These are phyloP conservation scores for Alternaria postmessia DNA, from an alignment of 2,329 filamentous ascomycete genomes.

Conservation along the genomic window DNA sequence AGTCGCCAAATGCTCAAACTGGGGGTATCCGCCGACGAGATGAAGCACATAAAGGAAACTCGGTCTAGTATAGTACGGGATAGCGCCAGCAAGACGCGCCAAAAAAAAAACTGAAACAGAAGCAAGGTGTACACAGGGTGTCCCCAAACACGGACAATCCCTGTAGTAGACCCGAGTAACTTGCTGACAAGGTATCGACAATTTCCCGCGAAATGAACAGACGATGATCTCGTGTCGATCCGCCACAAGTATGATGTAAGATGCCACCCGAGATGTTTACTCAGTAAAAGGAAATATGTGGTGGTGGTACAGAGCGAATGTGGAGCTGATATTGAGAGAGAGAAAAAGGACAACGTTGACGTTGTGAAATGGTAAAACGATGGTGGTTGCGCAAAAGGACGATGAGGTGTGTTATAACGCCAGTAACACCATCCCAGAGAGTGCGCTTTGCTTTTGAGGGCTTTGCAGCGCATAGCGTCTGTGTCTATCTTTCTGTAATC, in stretches of 20 bases:
- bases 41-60: constrained; percentile 34
- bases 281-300: constrained; percentile 28
- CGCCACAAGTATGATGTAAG: constrained; percentile 27
- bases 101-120: constrained; percentile 27
- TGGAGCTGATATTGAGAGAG: constrained; percentile 24
- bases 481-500: constrained; percentile 35
- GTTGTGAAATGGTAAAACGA: constrained; percentile 35
- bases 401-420: constrained; percentile 29
- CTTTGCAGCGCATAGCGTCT: constrained; percentile 29
- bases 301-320: constrained; percentile 34
- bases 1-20: constrained; percentile 47
- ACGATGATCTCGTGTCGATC: constrained; percentile 19
- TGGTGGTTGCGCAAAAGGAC: constrained; percentile 29
- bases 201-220: constrained; percentile 25
- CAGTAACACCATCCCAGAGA: constrained; percentile 40
- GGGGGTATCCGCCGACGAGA: constrained; percentile 46
- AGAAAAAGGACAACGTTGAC: constrained; percentile 23
- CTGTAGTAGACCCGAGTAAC: constrained; percentile 9
- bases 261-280: constrained; percentile 37
- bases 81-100: constrained; percentile 19
- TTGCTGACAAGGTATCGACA: constrained; percentile 16
- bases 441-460: constrained; percentile 37
- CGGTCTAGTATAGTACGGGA: constrained; percentile 46
- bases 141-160: constrained; percentile 11
- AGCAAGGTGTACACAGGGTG: constrained; percentile 20